Evolutionary conservation across 2,329 filamentous ascomycete genomes (phyloP), one percentile per base, ranked within the genome.

Genomic region (Claviceps arundinis): DNA sequence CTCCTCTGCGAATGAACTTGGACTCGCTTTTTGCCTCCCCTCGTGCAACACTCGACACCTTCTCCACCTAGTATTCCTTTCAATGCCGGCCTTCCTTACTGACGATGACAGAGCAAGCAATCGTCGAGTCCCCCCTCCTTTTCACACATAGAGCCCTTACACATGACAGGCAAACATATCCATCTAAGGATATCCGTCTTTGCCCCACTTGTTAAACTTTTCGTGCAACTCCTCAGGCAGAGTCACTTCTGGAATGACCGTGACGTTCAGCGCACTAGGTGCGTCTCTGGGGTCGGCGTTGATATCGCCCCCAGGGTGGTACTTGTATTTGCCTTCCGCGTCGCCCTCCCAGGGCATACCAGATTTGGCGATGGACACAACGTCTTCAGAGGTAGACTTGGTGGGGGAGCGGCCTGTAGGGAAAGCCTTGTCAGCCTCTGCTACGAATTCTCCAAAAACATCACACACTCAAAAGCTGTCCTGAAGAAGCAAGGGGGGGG

Each of bases 141-240:
- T 34, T 4, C 30, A 11, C 30, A 11, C 9, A 34, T 34, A 34
- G 1, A 34, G 30, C 30, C 30, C 9, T 34, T 11, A 4, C 6
- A 19, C 9, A 42, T 8, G 5, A 41, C 19, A 22, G 19, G 14
- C 24, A 46, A 46, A 24, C 30, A 34, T 34, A 8, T 8, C 8
- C 30, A 3, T 67, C 75, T 37, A 87, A 60, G 70, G 70, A 73
- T 86, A 97, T 61, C 89, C 90, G 61, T 97, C 93, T 82, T 97
- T 97, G 71, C 93, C 93, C 82, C 88, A 97, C 80, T 98, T 98
- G 87, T 98, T 98, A 82, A 85, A 97, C 75, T 85, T 86, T 62
- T 98, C 93, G 75, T 98, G 93, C 58, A 96, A 81, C 64, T 85
- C 79, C 88, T 85, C 89, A 66, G 93, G 90, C 61, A 97, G 77